Evolutionary conservation across 2,329 filamentous ascomycete genomes (phyloP), one percentile per base, ranked within the genome.

Genomic region (Penicillium sp.): DNA sequence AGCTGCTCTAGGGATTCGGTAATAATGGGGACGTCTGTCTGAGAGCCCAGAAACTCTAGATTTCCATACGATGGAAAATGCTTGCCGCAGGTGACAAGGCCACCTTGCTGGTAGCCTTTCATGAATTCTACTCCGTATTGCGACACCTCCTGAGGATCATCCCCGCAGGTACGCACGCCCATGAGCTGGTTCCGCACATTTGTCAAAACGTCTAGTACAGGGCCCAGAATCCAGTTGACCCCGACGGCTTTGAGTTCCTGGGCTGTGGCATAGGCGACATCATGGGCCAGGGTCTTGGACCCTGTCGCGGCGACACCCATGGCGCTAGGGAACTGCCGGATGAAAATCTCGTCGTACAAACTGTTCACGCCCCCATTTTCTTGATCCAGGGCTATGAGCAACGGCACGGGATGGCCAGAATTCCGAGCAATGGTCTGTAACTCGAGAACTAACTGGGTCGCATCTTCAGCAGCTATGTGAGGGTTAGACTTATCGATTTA

Each of bases 321-420:
- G 65, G 94, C 91, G 72, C 93, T 97, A 8, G 95, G 95, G 69
- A 97, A 99, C 75, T 98, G 95, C 67, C 92, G 93, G 69, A 98
- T 94, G 75, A 93, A 95, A 72, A 95, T 92, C 70, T 97, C 93
- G 75, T 98, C 94, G 72, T 96, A 97, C 2, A 98, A 85, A 78
- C 92, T 97, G 81, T 97, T 98, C 76, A 97, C 94, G 3, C 94
- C 93, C 66, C 95, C 95, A 87, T 99, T 98, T 77, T 99, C 95
- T 75, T 99, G 95, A 74, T 98, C 95, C 44, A 98, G 82, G 45
- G 91, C 93, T 70, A 99, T 97, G 58, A 96, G 83, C 19, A 99
- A 81, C 2, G 95, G 95, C 3, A 94, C 90, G 3, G 91, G 90
- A 76, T 98, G 94, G 21, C 94, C 94, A 63, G 94, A 90, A 78